phyloP scores from a whole-genome alignment of 2,329 filamentous ascomycete genomes.

The Fusarium sp. region DNA sequence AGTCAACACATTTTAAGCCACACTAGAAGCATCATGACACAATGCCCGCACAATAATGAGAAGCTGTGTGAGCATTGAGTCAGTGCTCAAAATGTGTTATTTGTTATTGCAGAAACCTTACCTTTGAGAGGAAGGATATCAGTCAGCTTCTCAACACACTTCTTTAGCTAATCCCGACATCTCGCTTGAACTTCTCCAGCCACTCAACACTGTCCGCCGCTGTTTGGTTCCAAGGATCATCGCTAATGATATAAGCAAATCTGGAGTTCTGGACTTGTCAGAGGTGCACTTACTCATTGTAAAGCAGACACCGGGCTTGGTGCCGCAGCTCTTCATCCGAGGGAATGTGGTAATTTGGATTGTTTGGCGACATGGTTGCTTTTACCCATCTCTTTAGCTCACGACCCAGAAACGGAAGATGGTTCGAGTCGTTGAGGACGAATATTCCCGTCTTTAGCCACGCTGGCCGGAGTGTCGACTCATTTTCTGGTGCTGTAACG shows the following conservation, averaged over 20 bases:
- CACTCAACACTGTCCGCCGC: conserved; percentile 67
- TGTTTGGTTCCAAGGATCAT: conserved; percentile 69
- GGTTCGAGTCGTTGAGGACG: conserved; percentile 44
- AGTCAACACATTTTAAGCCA: too few species aligned
- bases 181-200: conserved; percentile 66
- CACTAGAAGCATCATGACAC: too few species aligned
- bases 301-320: conserved; percentile 51
- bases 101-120: too few species aligned
- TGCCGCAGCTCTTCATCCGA: conserved; percentile 52
- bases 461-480: conserved; percentile 18
- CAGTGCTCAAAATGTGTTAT: neutral
- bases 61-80: neutral
- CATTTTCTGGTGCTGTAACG: neutral
- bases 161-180: conserved; percentile 56
- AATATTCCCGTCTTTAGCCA: conserved; percentile 33
- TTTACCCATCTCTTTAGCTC: conserved; percentile 46
- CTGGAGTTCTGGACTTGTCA: fast-evolving
- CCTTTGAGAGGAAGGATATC: too few species aligned
- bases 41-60: too few species aligned
- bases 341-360: conserved; percentile 47
- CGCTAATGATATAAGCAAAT: conserved; percentile 49
- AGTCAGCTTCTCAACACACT: neutral
- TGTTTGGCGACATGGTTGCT: conserved; percentile 49
- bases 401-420: conserved; percentile 40
- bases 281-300: conserved; percentile 43